Conservation (phyloP, 768 basidiomycete genomes). For the Podaxis pistillaris region DNA sequence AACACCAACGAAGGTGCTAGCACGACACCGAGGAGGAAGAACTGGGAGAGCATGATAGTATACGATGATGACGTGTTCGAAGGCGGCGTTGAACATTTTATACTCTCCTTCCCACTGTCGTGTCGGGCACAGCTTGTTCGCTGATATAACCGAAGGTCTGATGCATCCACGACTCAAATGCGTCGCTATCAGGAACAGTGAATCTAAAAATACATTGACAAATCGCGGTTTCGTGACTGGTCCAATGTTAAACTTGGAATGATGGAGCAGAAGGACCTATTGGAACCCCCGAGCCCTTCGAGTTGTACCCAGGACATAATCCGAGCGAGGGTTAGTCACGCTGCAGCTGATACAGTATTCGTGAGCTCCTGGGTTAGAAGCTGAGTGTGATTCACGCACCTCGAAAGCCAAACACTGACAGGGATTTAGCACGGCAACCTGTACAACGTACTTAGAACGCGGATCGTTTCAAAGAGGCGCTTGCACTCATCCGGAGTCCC, state of each 20-base stretch:
- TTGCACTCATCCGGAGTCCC: no score
- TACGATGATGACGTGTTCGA: not conserved
- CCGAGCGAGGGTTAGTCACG: no score
- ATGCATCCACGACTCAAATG: not conserved
- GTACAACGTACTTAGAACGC: no score
- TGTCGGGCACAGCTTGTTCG: slow-evolving; percentile 8
- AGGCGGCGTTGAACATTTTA: not conserved
- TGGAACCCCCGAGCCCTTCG: not conserved
- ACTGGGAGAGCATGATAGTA: slow-evolving; percentile 1
- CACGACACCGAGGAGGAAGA: not conserved
- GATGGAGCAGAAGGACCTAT: not conserved
- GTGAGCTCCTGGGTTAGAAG: no score
- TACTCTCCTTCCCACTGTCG: slow-evolving; percentile 1
- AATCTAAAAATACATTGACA: not conserved
- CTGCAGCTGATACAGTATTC: no score
- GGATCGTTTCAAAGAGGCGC: no score
- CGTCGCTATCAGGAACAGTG: slow-evolving; percentile 2
- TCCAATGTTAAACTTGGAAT: not conserved
- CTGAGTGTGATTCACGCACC: no score
- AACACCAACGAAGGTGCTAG: slow-evolving; percentile 46
- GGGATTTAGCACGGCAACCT: no score
- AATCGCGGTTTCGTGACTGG: not conserved
- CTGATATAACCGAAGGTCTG: not conserved
- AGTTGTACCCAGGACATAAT: not conserved
- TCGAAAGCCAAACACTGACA: no score